These are phyloP conservation scores for Chlorophyllum brunneum DNA, from an alignment of 768 basidiomycete species.

Conservation along the genomic window DNA sequence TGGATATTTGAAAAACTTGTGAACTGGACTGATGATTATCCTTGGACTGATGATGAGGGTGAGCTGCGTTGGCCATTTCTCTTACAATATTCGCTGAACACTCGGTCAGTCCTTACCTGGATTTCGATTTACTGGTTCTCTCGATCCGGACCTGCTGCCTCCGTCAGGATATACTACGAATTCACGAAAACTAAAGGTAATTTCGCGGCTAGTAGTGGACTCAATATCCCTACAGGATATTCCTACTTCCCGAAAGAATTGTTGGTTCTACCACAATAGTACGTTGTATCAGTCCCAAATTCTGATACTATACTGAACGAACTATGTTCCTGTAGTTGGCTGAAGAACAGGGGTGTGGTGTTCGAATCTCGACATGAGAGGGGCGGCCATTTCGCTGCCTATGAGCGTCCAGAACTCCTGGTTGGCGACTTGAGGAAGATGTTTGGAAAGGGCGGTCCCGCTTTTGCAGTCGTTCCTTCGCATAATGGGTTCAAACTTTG, in stretches of 20 bases:
- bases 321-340: slow-evolving; percentile 35
- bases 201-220: neutral
- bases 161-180: slow-evolving; percentile 59
- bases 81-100: neutral
- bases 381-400: slow-evolving; percentile 59
- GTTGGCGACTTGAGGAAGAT: slow-evolving; percentile 50
- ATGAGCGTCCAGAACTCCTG: slow-evolving; percentile 45
- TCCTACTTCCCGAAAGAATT: slow-evolving; percentile 53
- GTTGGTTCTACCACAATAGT: slow-evolving; percentile 26
- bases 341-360: slow-evolving; percentile 31
- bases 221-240: slow-evolving; percentile 40
- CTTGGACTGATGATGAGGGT: slow-evolving; percentile 57
- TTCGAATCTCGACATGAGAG: slow-evolving; percentile 43
- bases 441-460: slow-evolving; percentile 50
- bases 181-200: slow-evolving; percentile 16
- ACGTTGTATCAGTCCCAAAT: slow-evolving; percentile 12
- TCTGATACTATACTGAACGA: neutral
- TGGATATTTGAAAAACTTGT: slow-evolving; percentile 52
- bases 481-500: slow-evolving; percentile 31
- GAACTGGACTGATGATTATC: slow-evolving; percentile 44
- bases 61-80: neutral
- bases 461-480: slow-evolving; percentile 42
- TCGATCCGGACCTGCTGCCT: slow-evolving; percentile 51
- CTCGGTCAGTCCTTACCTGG: slow-evolving; percentile 48
- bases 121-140: slow-evolving; percentile 59